A percentile compares a stretch with the other conserved stretches of the same genome.
Conservation (phyloP, 352 stramenopile genomes). For the Blastocystis sp. region DNA sequence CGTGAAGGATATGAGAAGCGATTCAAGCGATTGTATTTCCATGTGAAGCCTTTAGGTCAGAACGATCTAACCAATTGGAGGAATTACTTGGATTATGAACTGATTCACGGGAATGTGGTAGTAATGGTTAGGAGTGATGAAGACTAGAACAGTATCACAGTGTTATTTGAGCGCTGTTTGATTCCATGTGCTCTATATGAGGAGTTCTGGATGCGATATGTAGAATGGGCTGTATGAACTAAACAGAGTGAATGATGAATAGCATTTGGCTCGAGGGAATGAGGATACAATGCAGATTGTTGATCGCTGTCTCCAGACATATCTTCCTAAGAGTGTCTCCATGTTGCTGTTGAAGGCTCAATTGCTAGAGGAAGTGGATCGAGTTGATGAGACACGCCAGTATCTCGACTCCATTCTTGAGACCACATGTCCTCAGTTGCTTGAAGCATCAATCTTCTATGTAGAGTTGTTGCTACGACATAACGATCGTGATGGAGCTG, state of each 20-base stretch:
- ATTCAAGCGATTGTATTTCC: constrained; percentile 63
- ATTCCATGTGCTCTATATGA: constrained; percentile 62
- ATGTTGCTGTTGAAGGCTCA: constrained; percentile 30
- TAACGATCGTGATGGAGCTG: constrained; percentile 39
- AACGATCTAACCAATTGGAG: constrained; percentile 61
- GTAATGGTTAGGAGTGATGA: not conserved
- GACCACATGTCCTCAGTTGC: constrained; percentile 20
- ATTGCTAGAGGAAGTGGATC: constrained; percentile 16
- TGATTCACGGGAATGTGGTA: constrained; percentile 6
- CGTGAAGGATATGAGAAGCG: constrained; percentile 55
- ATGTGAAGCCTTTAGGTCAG: constrained; percentile 62
- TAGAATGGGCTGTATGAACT: constrained; percentile 9
- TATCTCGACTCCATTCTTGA: not conserved
- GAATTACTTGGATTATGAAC: constrained; percentile 53
- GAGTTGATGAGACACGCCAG: not conserved
- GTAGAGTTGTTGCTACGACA: constrained; percentile 36
- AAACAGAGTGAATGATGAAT: not conserved
- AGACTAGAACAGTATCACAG: not conserved
- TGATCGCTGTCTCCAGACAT: not conserved
- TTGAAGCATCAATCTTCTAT: constrained; percentile 39
- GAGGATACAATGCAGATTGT: constrained; percentile 21
- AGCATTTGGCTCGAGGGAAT: constrained; percentile 31
- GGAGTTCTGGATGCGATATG: constrained; percentile 63
- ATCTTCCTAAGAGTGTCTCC: constrained; percentile 22
- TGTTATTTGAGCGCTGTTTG: constrained; percentile 63